A percentile compares a stretch with the other conserved stretches of the same genome.
phyloP scores from a whole-genome alignment of 2,329 filamentous ascomycete species.

The Penicillium sp. region DNA sequence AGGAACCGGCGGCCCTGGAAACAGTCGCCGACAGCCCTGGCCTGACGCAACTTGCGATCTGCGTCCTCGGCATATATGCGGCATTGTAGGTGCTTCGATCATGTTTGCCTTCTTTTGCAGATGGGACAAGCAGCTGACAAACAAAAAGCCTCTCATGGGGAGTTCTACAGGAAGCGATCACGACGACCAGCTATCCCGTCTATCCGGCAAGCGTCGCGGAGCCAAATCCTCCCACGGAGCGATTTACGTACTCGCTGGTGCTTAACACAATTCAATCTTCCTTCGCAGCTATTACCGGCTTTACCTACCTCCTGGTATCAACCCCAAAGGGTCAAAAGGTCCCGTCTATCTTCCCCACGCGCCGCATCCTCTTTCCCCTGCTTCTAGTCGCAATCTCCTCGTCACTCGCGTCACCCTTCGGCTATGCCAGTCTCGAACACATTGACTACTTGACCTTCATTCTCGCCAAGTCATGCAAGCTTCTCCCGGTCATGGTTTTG shows the following conservation, averaged over 20 bases:
- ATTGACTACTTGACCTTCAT: conserved; percentile 99
- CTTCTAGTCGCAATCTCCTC: conserved; percentile 82
- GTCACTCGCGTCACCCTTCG: conserved; percentile 90
- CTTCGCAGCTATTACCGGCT: conserved; percentile 80
- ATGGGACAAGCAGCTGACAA: conserved; percentile 4
- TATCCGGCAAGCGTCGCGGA: conserved; percentile 48
- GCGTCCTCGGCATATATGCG: conserved; percentile 92
- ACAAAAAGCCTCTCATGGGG: conserved; percentile 79
- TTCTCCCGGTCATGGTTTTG: conserved; percentile 97
- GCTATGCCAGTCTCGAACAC: conserved; percentile 86
- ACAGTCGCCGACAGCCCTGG: conserved; percentile 52
- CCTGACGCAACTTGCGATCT: conserved; percentile 73
- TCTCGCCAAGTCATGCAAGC: conserved; percentile 95
- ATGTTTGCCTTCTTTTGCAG: neutral
- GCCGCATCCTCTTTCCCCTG: conserved; percentile 72
- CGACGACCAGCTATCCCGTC: conserved; percentile 80
- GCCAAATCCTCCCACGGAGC: conserved; percentile 52
- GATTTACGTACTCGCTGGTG: conserved; percentile 91
- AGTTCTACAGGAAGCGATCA: conserved; percentile 94
- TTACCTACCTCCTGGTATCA: conserved; percentile 69
- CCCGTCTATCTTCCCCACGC: conserved; percentile 69
- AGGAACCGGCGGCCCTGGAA: conserved; percentile 23
- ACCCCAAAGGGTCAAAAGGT: conserved; percentile 56
- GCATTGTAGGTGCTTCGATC: conserved; percentile 68
- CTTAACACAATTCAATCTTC: conserved; percentile 93